Percentiles rank a stretch among this genome's conserved stretches.
phyloP scores from a whole-genome alignment of 192 early-diverging fungal species.

The Polychytrium aggregatum region DNA sequence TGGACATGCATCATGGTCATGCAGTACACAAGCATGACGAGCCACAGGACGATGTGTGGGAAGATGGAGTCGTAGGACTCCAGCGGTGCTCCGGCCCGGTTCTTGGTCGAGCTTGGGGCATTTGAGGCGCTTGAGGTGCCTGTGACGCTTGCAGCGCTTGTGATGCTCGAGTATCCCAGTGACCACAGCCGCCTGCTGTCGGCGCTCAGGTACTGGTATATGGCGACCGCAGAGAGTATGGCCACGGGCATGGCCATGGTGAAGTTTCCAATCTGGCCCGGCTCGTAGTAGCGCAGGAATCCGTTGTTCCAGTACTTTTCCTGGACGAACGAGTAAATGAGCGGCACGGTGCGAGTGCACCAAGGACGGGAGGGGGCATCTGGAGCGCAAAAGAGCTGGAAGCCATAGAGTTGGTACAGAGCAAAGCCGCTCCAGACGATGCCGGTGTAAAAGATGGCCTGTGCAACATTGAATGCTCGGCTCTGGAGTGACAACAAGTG shows the following conservation, averaged over 20 bases:
- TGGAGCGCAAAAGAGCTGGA: conserved; percentile 42
- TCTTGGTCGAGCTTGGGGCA: not conserved
- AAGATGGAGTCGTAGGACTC: conserved; percentile 7
- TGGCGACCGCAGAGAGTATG: conserved; percentile 43
- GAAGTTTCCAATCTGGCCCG: conserved; percentile 86
- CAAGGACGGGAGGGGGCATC: conserved; percentile 37
- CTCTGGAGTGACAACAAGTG: no score
- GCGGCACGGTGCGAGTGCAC: conserved; percentile 49
- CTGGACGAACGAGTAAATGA: conserved; percentile 78
- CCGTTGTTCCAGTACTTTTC: conserved; percentile 80
- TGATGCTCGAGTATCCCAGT: no score
- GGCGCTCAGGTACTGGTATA: conserved; percentile 39
- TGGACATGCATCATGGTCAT: conserved; percentile 80
- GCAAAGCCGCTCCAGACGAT: conserved; percentile 14
- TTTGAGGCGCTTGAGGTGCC: conserved; percentile 20
- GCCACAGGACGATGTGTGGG: conserved; percentile 62
- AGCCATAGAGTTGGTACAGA: conserved; percentile 17
- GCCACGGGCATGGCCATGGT: conserved; percentile 72
- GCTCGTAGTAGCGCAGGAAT: conserved; percentile 70
- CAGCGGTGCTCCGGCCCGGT: conserved; percentile 1
- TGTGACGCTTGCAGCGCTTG: no score
- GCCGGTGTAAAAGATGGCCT: no score
- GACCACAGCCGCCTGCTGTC: conserved; percentile 43
- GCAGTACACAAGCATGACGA: conserved; percentile 44
- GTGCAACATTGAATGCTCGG: no score